Evolutionary conservation across 2,329 filamentous ascomycete genomes (phyloP).

Genomic region (Phialophora tarda): DNA sequence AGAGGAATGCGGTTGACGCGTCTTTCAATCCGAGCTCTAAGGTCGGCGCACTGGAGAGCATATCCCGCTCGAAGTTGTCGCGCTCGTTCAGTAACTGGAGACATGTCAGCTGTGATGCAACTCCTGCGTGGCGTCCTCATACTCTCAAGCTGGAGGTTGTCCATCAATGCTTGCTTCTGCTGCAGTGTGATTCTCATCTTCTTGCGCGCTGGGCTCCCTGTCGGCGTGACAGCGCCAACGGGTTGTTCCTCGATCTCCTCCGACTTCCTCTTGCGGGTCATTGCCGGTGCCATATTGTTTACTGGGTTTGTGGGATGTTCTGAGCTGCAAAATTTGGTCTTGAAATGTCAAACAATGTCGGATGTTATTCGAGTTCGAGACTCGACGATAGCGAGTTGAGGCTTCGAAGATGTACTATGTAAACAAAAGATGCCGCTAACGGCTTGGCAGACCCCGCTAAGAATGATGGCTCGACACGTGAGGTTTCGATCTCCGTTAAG

Average conservation of each 20-base stretch:
- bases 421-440: background rate
- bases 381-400: background rate
- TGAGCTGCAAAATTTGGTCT: background rate
- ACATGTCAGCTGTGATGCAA: constrained; percentile 17
- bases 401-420: background rate
- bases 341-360: background rate
- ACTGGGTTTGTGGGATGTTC: background rate
- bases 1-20: constrained; percentile 90
- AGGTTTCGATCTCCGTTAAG: background rate
- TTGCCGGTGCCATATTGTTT: constrained; percentile 45
- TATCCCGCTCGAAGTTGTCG: constrained; percentile 88
- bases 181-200: constrained; percentile 65
- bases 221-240: constrained; percentile 55
- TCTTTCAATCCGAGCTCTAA: constrained; percentile 86
- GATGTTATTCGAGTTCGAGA: background rate
- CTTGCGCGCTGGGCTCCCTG: constrained; percentile 67
- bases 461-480: background rate
- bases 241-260: constrained; percentile 44
- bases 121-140: constrained; percentile 43
- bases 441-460: background rate
- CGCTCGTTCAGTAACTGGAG: constrained; percentile 80
- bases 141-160: constrained; percentile 91
- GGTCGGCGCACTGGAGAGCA: constrained; percentile 81
- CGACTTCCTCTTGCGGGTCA: constrained; percentile 49
- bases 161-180: constrained; percentile 85